These are phyloP conservation scores for Phytopythium oedochilum DNA, from an alignment of 352 stramenopile species.

Conservation along the genomic window DNA sequence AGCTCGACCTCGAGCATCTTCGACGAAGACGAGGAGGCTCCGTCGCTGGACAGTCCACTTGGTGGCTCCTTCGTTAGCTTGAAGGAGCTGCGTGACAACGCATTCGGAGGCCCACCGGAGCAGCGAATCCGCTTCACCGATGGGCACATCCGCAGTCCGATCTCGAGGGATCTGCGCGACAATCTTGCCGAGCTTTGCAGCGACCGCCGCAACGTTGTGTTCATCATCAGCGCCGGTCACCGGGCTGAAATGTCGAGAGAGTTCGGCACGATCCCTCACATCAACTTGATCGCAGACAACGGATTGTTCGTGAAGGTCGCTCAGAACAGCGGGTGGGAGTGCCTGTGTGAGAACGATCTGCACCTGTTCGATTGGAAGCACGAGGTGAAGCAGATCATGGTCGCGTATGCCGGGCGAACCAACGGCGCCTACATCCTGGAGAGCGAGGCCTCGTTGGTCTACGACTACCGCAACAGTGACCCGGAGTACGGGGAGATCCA, in stretches of 20 bases:
- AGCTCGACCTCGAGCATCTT: conserved; percentile 63
- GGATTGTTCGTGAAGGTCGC: conserved; percentile 61
- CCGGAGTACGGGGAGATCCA: conserved; percentile 98
- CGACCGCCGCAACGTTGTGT: conserved; percentile 64
- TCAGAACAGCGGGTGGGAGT: conserved; percentile 39
- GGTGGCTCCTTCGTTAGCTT: background rate
- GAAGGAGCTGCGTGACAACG: conserved; percentile 2
- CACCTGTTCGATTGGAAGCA: conserved; percentile 92
- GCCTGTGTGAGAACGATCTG: conserved; percentile 41
- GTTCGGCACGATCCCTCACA: conserved; percentile 37
- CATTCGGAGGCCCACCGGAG: conserved; percentile 9
- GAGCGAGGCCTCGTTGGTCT: conserved; percentile 96
- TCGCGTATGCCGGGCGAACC: conserved; percentile 95
- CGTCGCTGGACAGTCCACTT: conserved; percentile 6
- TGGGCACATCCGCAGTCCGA: conserved; percentile 59
- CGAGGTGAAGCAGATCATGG: conserved; percentile 93
- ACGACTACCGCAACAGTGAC: conserved; percentile 98
- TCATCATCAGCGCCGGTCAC: conserved; percentile 60
- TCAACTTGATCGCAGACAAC: conserved; percentile 68
- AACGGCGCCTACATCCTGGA: conserved; percentile 98
- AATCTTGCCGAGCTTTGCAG: conserved; percentile 51
- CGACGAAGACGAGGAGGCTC: conserved; percentile 71
- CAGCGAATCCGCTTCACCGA: conserved; percentile 54
- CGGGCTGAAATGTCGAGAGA: conserved; percentile 49
- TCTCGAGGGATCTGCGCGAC: conserved; percentile 46